Conservation (phyloP, 371 early-diverging fungal genomes). For the Saksenaea oblongispora region DNA sequence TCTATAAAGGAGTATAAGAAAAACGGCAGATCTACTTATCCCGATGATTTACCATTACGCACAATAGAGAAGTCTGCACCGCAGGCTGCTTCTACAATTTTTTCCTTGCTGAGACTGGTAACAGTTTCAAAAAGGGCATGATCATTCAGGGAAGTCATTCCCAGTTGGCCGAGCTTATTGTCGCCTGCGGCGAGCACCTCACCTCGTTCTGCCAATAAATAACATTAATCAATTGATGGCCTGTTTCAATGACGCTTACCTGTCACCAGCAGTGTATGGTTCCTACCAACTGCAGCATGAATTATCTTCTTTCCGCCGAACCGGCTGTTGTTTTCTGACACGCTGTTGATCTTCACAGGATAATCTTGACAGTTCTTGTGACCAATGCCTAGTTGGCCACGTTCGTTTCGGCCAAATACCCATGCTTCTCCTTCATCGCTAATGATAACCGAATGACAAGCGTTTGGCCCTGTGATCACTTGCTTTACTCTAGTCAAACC, state of each 20-base stretch:
- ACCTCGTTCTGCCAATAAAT: constrained; percentile 17
- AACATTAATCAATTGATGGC: not conserved
- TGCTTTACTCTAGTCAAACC: constrained; percentile 24
- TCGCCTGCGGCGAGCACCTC: constrained; percentile 47
- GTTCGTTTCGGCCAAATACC: constrained; percentile 50
- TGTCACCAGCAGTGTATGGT: constrained; percentile 38
- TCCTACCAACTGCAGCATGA: constrained; percentile 37
- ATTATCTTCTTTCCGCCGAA: constrained; percentile 30
- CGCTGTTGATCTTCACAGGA: constrained; percentile 40
- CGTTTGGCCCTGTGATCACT: constrained; percentile 33
- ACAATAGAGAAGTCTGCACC: constrained; percentile 46
- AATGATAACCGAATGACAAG: constrained; percentile 45
- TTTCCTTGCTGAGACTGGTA: constrained; percentile 34
- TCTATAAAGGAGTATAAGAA: constrained; percentile 10
- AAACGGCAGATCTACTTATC: not conserved
- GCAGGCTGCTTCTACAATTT: constrained; percentile 33
- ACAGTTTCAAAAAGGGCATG: constrained; percentile 32
- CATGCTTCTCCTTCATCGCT: constrained; percentile 43
- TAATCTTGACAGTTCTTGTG: constrained; percentile 30
- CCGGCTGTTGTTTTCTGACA: constrained; percentile 22
- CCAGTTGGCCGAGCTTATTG: constrained; percentile 47
- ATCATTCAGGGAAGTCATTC: constrained; percentile 29
- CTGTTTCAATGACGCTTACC: constrained; percentile 8
- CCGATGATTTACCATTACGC: constrained; percentile 16
- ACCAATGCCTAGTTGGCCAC: constrained; percentile 49